Evolutionary conservation across 768 basidiomycete species (phyloP).

Genomic region (Pulveroboletus ravenelii): DNA sequence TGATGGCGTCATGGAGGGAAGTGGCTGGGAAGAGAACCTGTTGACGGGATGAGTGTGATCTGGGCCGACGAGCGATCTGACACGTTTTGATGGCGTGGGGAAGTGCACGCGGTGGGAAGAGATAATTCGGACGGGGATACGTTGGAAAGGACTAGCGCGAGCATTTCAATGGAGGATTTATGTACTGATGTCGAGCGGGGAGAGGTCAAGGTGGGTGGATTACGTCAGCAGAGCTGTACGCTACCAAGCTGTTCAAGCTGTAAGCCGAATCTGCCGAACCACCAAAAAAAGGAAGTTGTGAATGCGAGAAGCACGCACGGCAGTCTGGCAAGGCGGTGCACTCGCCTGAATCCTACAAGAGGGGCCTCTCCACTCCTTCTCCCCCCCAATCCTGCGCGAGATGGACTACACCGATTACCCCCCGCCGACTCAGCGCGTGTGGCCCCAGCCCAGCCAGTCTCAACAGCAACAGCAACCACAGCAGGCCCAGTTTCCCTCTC

Average conservation of each 20-base stretch:
- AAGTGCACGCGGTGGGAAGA: conserved; percentile 3
- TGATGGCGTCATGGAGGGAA: conserved; percentile 4
- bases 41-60: background rate
- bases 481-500: conserved; percentile 20
- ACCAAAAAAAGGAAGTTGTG: background rate
- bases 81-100: conserved; percentile 28
- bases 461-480: background rate
- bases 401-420: conserved; percentile 27
- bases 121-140: background rate
- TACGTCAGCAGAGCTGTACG: no score
- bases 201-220: no score
- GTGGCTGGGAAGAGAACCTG: background rate
- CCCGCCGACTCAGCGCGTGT: conserved; percentile 29
- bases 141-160: no score
- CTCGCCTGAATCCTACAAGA: conserved; percentile 13
- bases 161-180: no score
- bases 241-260: conserved; percentile 7
- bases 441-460: conserved; percentile 4
- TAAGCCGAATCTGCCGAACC: conserved; percentile 9
- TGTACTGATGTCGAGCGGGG: no score
- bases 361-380: background rate
- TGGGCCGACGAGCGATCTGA: conserved; percentile 3
- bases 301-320: conserved; percentile 4
- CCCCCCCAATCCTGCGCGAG: background rate
- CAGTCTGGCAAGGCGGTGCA: conserved; percentile 13